Conservation (phyloP, 768 basidiomycete species). For the Boletus rubropictus region DNA sequence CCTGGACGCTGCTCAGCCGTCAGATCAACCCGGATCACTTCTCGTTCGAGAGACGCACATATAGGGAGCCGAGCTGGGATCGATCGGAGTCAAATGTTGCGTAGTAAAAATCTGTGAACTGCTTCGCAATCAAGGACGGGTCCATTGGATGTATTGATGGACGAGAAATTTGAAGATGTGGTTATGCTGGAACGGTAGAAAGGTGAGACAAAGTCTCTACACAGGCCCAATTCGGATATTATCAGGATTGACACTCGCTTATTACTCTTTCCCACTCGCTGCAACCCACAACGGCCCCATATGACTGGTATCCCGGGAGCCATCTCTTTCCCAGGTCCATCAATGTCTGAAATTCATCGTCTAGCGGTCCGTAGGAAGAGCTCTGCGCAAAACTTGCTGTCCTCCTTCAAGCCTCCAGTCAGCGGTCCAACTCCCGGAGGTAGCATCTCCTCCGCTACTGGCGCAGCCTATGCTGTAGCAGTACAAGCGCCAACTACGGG, state of each 20-base stretch:
- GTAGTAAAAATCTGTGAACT: constrained; percentile 85
- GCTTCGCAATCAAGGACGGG: constrained; percentile 64
- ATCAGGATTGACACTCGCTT: background rate
- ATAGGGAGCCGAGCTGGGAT: constrained; percentile 51
- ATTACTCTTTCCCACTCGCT: too few relatives aligned
- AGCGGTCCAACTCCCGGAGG: constrained; percentile 26
- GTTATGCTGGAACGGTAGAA: constrained; percentile 2
- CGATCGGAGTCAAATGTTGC: constrained; percentile 65
- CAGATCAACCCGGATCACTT: constrained; percentile 27
- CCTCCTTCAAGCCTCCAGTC: constrained; percentile 52
- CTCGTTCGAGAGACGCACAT: constrained; percentile 50
- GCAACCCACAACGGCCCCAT: constrained; percentile 2
- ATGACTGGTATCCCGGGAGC: constrained; percentile 21
- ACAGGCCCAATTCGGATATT: constrained; percentile 17
- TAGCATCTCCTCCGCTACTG: constrained; percentile 32
- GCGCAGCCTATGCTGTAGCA: constrained; percentile 36
- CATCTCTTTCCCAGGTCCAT: constrained; percentile 19
- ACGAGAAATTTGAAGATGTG: constrained; percentile 5
- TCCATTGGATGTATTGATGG: constrained; percentile 54
- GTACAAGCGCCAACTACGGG: constrained; percentile 35
- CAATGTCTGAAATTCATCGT: constrained; percentile 33
- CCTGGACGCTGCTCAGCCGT: constrained; percentile 48
- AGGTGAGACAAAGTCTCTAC: background rate
- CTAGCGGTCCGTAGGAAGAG: constrained; percentile 79
- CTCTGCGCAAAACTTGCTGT: constrained; percentile 77